Evolutionary conservation across 2,329 filamentous ascomycete genomes (phyloP), one percentile per base, ranked within the genome.

Genomic region (Epichloe uncinata): DNA sequence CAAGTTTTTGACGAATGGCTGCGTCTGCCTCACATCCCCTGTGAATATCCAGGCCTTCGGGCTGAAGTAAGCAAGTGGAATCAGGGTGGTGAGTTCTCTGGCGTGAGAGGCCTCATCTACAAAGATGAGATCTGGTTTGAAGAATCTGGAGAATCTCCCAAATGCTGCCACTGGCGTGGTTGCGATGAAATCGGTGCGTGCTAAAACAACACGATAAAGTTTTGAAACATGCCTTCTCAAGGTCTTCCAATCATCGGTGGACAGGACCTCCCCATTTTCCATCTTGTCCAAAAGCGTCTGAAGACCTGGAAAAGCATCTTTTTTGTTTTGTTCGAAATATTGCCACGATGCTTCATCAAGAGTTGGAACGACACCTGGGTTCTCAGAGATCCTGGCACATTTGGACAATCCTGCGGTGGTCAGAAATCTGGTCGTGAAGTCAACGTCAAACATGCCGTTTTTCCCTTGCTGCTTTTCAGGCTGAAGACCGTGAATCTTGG

Each of bases 91-190:
- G 0, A 73, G 58, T 54, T 74, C 72, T 15, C 71, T 59, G 0
- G 69, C 69, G 42, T 74, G 71, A 0, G 70, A 68, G 0, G 69
- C 68, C 62, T 94, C 87, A 42, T 90, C 88, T 54, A 94, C 86
- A 60, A 95, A 90, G 0, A 93, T 79, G 55, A 95, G 82, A 57
- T 93, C 85, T 0, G 88, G 87, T 55, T 85, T 83, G 34, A 89
- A 87, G 6, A 88, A 59, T 2, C 60, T 62, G 0, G 62, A 55
- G 35, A 73, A 70, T 0, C 58, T 55, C 0, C 64, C 64, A 4
- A 61, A 65, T 0, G 69, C 66, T 3, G 70, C 69, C 1, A 73
- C 71, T 0, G 72, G 71, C 1, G 72, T 73, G 0, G 71, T 71
- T 0, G 70, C 70, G 2, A 74, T 61, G 47, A 73, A 73, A 44